phyloP scores from a whole-genome alignment of 140 eudicot species.

The Bidens hawaiensis region DNA sequence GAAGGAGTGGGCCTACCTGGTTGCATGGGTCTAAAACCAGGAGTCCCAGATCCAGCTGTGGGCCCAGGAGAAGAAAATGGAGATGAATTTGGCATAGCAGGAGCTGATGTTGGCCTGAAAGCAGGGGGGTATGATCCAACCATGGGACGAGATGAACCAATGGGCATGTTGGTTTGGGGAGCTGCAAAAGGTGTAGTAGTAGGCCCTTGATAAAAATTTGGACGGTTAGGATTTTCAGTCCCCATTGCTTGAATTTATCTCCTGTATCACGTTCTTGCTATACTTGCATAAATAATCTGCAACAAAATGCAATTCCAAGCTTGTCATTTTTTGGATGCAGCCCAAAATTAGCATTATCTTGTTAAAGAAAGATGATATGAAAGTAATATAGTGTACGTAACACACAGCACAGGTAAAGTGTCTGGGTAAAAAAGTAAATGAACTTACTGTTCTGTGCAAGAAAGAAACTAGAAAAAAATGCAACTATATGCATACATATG shows the following conservation, averaged over 20 bases:
- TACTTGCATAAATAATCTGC: constrained; percentile 39
- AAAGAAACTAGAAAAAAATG: neutral
- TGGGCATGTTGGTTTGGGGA: constrained; percentile 51
- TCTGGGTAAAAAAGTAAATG: neutral
- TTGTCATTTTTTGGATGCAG: neutral
- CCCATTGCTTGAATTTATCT: constrained; percentile 51
- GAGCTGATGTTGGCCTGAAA: constrained; percentile 49
- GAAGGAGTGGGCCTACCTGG: constrained; percentile 51
- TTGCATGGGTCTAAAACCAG: constrained; percentile 61
- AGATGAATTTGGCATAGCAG: constrained; percentile 31
- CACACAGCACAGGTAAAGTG: neutral
- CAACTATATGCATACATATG: neutral
- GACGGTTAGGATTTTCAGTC: constrained; percentile 73
- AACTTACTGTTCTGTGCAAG: constrained; percentile 1
- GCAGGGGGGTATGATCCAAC: constrained; percentile 62
- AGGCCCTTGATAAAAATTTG: constrained; percentile 54
- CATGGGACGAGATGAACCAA: constrained; percentile 56
- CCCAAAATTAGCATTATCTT: neutral
- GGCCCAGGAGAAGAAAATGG: constrained; percentile 61
- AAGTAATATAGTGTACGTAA: neutral
- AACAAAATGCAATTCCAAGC: constrained; percentile 17
- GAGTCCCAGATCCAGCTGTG: constrained; percentile 36
- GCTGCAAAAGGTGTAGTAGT: constrained; percentile 66
- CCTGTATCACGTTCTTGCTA: constrained; percentile 28
- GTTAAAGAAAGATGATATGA: constrained; percentile 4